Percentiles rank a stretch among this genome's conserved stretches.
These are phyloP conservation scores for Omphalea diandra DNA, from an alignment of 441 rosid genomes.

Conservation along the genomic window DNA sequence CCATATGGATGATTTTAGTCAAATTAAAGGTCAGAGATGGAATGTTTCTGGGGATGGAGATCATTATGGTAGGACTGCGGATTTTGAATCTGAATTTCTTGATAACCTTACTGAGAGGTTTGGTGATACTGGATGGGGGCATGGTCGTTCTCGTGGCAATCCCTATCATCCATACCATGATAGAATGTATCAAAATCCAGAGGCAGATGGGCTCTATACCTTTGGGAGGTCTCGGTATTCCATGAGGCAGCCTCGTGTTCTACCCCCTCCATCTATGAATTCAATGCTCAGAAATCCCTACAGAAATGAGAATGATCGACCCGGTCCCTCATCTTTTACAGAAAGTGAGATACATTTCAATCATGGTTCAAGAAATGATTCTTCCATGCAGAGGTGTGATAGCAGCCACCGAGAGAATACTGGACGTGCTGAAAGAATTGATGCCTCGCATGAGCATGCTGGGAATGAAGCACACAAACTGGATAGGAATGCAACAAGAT, in stretches of 20 bases:
- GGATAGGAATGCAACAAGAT: conserved; percentile 50
- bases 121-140: conserved; percentile 77
- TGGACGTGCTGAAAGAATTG: conserved; percentile 37
- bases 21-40: conserved; percentile 64
- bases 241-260: conserved; percentile 90
- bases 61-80: conserved; percentile 52
- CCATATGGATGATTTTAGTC: conserved; percentile 49
- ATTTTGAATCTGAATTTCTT: conserved; percentile 64
- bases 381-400: conserved; percentile 47
- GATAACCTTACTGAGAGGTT: conserved; percentile 64
- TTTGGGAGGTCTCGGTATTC: conserved; percentile 79
- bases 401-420: conserved; percentile 45
- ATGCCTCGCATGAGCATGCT: conserved; percentile 34
- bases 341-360: conserved; percentile 43
- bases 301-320: conserved; percentile 51
- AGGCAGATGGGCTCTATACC: conserved; percentile 64
- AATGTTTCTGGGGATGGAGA: conserved; percentile 67
- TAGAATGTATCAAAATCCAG: conserved; percentile 55
- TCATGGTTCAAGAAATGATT: conserved; percentile 44
- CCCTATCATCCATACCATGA: conserved; percentile 58
- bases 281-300: conserved; percentile 55
- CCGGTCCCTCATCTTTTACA: conserved; percentile 56
- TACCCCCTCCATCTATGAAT: conserved; percentile 76
- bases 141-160: conserved; percentile 47
- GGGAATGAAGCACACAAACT: conserved; percentile 41